Base-by-base conservation (phyloP, 2,329 filamentous ascomycete genomes). In the Epichloe gansuensis region DNA sequence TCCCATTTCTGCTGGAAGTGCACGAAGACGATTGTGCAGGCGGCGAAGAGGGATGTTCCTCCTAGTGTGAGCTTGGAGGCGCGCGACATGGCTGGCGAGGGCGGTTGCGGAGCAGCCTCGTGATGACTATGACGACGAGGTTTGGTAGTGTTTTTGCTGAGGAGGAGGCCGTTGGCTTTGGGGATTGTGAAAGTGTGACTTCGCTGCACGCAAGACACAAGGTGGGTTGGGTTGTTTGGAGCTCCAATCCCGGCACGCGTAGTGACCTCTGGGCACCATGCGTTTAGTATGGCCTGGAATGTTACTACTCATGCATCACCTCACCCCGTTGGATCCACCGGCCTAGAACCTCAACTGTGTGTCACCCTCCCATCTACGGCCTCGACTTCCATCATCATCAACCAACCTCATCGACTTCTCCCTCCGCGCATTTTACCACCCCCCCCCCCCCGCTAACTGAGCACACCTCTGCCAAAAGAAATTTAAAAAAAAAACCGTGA, bases 1-100 rank as follows among this genome's bases (percentile, higher is more conserved):
- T 98, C 93, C 36, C 78, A 76, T 62, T 84, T 81, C 67, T 98
- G 93, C 60, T 89, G 81, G 70, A 86, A 90, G 67, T 98, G 93
- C 46, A 98, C 93, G 60, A 94, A 82, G 58, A 82, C 72, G 56
- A 98, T 81, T 47, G 90, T 94, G 57, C 79, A 75, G 50, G 81
- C 76, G 27, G 91, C 85, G 60, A 87, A 83, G 57, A 88, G 71
- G 36, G 87, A 85, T 0, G 90, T 95, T 44, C 79, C 80, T 49
- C 82, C 75, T 27, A 98, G 75, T 13, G 93, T 96, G 58, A 93
- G 68, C 65, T 95, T 95, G 17, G 93, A 90, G 53, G 89, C 85
- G 61, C 82, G 84, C 53, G 93, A 98, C 93, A 98, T 98, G 55
- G 40, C 31, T 7, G 40, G 38, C 8, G 39, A 12, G n/a, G 27